These are phyloP conservation scores for Sporisorium graminicola DNA, from an alignment of 1,284 basidiomycete species.

Conservation along the genomic window DNA sequence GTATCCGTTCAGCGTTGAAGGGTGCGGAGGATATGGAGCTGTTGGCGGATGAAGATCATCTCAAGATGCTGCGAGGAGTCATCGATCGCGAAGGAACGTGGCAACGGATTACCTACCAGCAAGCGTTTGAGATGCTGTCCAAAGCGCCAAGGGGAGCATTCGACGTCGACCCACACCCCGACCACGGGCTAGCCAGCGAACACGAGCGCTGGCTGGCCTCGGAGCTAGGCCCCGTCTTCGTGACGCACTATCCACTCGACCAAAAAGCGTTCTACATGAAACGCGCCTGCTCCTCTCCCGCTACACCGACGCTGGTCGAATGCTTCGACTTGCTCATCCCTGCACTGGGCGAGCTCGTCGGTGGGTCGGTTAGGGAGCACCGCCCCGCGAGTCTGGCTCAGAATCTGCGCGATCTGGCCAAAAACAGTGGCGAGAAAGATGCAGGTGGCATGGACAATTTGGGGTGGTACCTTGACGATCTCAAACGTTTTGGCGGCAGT, in stretches of 20 bases:
- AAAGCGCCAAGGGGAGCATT: conserved; percentile 17
- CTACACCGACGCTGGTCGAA: conserved; percentile 73
- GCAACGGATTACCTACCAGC: conserved; percentile 83
- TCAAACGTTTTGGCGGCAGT: conserved; percentile 58
- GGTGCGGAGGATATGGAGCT: conserved; percentile 46
- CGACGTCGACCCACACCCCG: conserved; percentile 76
- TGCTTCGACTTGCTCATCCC: conserved; percentile 96
- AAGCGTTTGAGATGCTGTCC: conserved; percentile 78
- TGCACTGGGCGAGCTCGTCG: conserved; percentile 86
- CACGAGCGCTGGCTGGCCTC: conserved; percentile 92
- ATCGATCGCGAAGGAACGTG: conserved; percentile 71
- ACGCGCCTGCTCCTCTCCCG: conserved; percentile 20
- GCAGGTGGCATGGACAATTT: conserved; percentile 7
- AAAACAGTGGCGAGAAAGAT: neutral
- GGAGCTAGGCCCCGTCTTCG: conserved; percentile 82
- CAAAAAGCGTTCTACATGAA: conserved; percentile 99
- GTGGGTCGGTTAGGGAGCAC: conserved; percentile 91
- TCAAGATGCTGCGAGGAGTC: neutral
- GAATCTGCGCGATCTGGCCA: conserved; percentile 28
- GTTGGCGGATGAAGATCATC: conserved; percentile 14
- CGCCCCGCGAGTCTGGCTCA: conserved; percentile 71
- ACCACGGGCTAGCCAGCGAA: conserved; percentile 82
- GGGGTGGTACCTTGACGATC: conserved; percentile 61
- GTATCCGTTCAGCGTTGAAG: conserved; percentile 21
- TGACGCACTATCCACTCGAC: conserved; percentile 85